phyloP scores from a whole-genome alignment of 2,329 filamentous ascomycete species.

The Fusarium sulawesiense region DNA sequence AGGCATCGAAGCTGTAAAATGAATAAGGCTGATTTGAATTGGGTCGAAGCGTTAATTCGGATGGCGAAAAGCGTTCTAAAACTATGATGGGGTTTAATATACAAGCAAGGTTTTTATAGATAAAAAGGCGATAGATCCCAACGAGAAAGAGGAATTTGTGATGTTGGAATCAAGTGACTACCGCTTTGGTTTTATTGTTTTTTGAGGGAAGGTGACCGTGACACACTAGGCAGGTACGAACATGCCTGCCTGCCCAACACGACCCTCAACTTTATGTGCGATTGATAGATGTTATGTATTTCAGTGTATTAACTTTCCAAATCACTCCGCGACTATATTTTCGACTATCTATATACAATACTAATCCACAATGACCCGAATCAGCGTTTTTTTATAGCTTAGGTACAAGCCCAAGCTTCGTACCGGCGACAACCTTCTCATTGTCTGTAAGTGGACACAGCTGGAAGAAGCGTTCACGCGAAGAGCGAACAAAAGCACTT shows the following conservation, averaged over 20 bases:
- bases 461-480: conserved; percentile 76
- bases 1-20: conserved; percentile 58
- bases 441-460: conserved; percentile 69
- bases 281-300: not conserved
- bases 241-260: not conserved
- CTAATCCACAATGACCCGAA: not conserved
- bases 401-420: conserved; percentile 63
- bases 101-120: not conserved
- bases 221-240: not conserved
- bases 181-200: not conserved
- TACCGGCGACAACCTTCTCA: conserved; percentile 66
- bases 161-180: not conserved
- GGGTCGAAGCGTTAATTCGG: not conserved
- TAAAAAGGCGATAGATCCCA: not conserved
- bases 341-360: not conserved
- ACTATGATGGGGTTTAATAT: conserved; percentile 4
- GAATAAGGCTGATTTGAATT: not conserved
- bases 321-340: not conserved
- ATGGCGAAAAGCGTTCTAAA: not conserved
- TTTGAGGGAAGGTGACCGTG: not conserved
- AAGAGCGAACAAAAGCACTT: conserved; percentile 73
- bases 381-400: conserved; percentile 58
- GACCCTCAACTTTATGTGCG: not conserved
- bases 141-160: not conserved
- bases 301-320: not conserved